Base-by-base conservation (phyloP, 2,329 filamentous ascomycete genomes). In the Pseudogymnoascus sp. region DNA sequence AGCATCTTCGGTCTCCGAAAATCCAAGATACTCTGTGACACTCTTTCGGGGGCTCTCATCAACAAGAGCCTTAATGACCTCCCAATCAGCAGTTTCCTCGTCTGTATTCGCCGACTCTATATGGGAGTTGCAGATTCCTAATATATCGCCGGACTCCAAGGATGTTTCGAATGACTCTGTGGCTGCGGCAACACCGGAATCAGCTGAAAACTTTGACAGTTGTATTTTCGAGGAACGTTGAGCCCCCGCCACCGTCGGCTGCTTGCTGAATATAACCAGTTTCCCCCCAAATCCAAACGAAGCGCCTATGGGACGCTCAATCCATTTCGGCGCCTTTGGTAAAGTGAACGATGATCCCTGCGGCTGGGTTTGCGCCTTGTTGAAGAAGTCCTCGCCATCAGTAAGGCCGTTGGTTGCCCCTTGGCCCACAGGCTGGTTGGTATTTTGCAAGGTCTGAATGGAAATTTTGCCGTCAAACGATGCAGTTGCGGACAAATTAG, bases 381-480 rank as follows among this genome's bases (percentile, higher is more conserved):
- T 89, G 72, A 99, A 99, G 80, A 99, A 99, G 72, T 97, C 95
- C 72, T 96, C 95, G 59, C 90, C 93, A 71, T 97, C 91, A 33
- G 95, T 78, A 62, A 86, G 86, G 69, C 82, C 86, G 70, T 90
- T 86, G 10, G 87, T 82, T 5, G 83, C 80, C 44, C 82, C 79
- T 74, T 92, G 86, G 1, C 87, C 82, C n/a, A 83, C 81, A 64
- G 90, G 85, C 10, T 87, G 84, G 74, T 95, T 96, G 35, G 93
- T 96, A 76, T 95, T 97, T 73, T 99, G 95, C 42, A 97, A 83
- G 1, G 93, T 96, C 74, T 97, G 93, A 50, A 99, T 81, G 1
- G 90, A 88, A 67, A 99, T 96, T 77, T 96, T 97, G 70, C 96
- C 95, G 73, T 99, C 95, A 69, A 97, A 97, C 1, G 93, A 96